phyloP scores from a whole-genome alignment of 106 monocot species.

The Phalaenopsis aphrodite region DNA sequence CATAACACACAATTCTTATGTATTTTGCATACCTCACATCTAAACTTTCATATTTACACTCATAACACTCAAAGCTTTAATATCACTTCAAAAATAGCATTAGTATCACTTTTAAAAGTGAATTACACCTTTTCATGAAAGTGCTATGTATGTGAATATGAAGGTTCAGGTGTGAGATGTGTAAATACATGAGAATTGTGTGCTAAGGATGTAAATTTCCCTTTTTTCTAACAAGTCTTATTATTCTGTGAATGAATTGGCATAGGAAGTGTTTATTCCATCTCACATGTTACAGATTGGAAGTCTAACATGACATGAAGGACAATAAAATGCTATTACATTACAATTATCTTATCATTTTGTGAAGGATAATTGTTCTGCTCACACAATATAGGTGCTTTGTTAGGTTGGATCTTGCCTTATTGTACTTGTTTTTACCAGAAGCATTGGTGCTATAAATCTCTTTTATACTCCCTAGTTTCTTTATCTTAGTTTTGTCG shows the following conservation, averaged over 20 bases:
- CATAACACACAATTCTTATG: no score
- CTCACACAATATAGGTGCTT: background rate
- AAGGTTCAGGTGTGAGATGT: no score
- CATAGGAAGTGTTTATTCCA: background rate
- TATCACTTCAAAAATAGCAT: no score
- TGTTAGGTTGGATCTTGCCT: background rate
- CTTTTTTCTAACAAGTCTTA: background rate
- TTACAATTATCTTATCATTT: background rate
- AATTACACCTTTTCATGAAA: no score
- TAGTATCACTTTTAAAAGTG: no score
- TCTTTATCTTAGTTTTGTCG: background rate
- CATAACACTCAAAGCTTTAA: no score
- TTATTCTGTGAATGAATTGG: constrained; percentile 5
- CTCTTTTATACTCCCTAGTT: background rate
- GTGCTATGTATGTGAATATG: no score
- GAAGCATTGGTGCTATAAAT: no score
- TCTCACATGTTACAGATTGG: background rate
- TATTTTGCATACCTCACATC: no score
- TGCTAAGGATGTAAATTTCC: no score
- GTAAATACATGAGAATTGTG: no score
- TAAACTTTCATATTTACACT: no score
- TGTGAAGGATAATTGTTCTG: background rate
- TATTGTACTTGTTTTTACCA: background rate
- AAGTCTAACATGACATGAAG: background rate
- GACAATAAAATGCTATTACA: background rate